phyloP scores from a whole-genome alignment of 306 rosid genomes.

The Ammopiptanthus mongolicus region DNA sequence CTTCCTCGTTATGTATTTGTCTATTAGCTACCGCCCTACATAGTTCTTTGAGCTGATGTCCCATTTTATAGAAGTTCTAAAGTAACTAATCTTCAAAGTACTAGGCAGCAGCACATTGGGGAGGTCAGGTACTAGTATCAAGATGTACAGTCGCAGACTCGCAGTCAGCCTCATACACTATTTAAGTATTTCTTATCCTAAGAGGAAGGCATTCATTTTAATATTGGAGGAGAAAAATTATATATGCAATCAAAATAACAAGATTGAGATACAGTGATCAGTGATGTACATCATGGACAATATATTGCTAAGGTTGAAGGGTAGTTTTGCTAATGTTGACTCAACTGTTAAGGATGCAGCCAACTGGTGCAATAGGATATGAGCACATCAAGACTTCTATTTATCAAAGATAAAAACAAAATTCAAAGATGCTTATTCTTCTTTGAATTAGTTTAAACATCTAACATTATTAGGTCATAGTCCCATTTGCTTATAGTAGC shows the following conservation, averaged over 20 bases:
- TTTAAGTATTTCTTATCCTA: neutral
- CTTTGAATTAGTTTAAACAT: neutral
- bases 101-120: neutral
- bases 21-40: neutral
- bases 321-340: neutral
- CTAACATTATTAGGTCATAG: neutral
- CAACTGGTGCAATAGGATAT: neutral
- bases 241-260: neutral
- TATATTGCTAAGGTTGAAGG: neutral
- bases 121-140: neutral
- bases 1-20: neutral
- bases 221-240: neutral
- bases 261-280: neutral
- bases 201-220: neutral
- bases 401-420: neutral
- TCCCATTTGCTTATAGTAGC: neutral
- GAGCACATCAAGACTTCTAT: neutral
- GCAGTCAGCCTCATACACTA: neutral
- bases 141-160: neutral
- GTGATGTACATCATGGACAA: neutral
- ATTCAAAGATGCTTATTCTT: neutral
- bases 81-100: neutral
- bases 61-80: neutral
- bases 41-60: neutral
- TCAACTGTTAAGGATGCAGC: neutral